phyloP scores from a whole-genome alignment of 164 flowering plant genomes.

The Vitis amurensis region DNA sequence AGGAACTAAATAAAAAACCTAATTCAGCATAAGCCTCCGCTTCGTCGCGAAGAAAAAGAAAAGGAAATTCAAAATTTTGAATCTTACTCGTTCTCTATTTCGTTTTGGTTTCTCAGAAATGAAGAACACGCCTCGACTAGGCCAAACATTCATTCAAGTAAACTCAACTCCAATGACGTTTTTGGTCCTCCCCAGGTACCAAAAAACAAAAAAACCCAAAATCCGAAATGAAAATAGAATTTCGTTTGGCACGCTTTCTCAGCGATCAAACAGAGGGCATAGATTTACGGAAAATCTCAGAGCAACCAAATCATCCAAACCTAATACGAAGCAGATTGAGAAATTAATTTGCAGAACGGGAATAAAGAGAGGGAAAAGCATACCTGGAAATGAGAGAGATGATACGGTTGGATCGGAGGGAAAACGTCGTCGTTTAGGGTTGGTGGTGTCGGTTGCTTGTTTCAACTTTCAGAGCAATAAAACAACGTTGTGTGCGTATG shows the following conservation, averaged over 20 bases:
- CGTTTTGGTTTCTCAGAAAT: not conserved
- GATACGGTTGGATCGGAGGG: no score
- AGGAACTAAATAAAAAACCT: not conserved
- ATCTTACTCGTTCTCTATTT: no score
- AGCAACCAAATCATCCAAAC: not conserved
- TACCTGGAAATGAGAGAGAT: no score
- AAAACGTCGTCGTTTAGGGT: not conserved
- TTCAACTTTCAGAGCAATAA: no score
- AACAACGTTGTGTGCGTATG: no score
- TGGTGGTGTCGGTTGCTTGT: conserved; percentile 3
- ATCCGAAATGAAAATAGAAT: no score
- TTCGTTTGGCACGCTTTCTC: not conserved
- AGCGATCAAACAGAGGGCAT: not conserved
- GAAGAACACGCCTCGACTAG: no score
- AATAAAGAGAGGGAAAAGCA: no score
- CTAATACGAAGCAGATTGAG: not conserved
- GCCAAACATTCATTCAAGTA: no score
- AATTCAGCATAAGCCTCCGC: not conserved
- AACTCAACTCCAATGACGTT: no score
- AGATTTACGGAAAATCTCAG: not conserved
- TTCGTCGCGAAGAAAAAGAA: not conserved
- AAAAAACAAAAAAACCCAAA: no score
- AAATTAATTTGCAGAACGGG: not conserved
- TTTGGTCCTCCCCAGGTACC: no score
- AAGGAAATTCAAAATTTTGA: conserved; percentile 1